These are phyloP conservation scores for Cercospora sp. DNA, from an alignment of 2,329 filamentous ascomycete genomes.

Conservation along the genomic window DNA sequence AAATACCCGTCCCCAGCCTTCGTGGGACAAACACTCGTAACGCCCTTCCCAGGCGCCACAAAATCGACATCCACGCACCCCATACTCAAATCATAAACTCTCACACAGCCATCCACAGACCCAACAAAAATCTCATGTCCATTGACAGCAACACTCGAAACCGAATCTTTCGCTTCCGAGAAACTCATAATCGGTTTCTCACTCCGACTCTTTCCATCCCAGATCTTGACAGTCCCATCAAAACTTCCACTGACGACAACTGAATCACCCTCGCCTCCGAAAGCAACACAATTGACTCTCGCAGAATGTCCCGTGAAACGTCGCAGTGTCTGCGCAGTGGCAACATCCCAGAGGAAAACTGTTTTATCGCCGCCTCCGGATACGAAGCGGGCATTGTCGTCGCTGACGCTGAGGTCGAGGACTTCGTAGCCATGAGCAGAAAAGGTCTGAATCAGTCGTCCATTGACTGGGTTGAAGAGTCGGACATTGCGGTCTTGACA, in stretches of 20 bases:
- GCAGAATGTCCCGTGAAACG: constrained; percentile 67
- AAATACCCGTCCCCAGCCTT: constrained; percentile 73
- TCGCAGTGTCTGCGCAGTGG: constrained; percentile 72
- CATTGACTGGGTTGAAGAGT: constrained; percentile 71
- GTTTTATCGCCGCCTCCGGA: constrained; percentile 86
- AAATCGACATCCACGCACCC: constrained; percentile 71
- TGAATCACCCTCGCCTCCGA: constrained; percentile 69
- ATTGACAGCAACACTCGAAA: constrained; percentile 49
- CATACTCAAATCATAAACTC: constrained; percentile 79
- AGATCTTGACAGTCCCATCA: constrained; percentile 73
- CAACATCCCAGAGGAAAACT: constrained; percentile 94
- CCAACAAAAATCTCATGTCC: constrained; percentile 64
- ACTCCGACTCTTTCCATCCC: constrained; percentile 62
- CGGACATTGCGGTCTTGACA: constrained; percentile 81
- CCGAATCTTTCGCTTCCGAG: constrained; percentile 69
- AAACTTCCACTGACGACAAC: constrained; percentile 73
- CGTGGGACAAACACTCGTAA: constrained; percentile 74
- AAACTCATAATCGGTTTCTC: constrained; percentile 71
- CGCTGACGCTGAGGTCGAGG: constrained; percentile 70
- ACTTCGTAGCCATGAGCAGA: constrained; percentile 89
- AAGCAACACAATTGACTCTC: constrained; percentile 75
- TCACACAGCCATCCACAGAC: constrained; percentile 80
- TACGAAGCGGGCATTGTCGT: constrained; percentile 80
- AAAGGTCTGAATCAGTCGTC: constrained; percentile 77
- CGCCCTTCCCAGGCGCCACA: constrained; percentile 49